Base-by-base conservation (phyloP, 352 stramenopile species). In the Globisporangium abappressorium region DNA sequence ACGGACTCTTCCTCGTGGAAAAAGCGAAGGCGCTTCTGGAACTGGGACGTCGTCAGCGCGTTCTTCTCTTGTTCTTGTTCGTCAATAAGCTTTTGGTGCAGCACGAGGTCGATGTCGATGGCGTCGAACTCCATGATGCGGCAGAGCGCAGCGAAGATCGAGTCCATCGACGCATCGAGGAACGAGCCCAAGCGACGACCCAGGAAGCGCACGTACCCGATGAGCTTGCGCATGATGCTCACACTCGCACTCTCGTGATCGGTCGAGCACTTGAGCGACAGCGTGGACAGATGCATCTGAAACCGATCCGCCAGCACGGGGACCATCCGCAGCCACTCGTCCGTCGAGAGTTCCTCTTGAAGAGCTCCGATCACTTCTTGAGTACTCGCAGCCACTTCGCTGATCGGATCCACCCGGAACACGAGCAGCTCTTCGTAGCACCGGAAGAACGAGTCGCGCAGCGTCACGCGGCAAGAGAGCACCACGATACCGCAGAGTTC, bases 371-470 rank as follows among this genome's bases (percentile, higher is more conserved):
- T 73, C 47, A 76, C 70, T 8, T 60, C 18, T 22, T 61, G 49
- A 3, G 69, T 64, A 20, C 57, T 62, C 33, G 24, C 24, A 15
- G 70, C 62, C 14, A 79, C 74, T 14, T 78, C 56, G 2, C 65
- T 56, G 36, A 92, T 92, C 6, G 68, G 49, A 38, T 96, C 84
- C 11, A 77, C 76, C 33, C 74, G 72, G 38, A 93, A 69, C 24
- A 92, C 81, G 56, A 96, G 73, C 34, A 95, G 77, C 60, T 93
- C 84, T 64, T 96, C 89, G 33, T 85, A 93, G 53, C 80, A 91
- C 14, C 76, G 79, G 66, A 96, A 87, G 38, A 94, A 94, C 6
- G 77, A 89, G 3, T 74, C 60, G 3, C 66, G 64, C 14, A 96
- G 81, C 0, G 73, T 76, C 53, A 22, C 55, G 9, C 80, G 84